These are phyloP conservation scores for Dryas integrifolia DNA, from an alignment of 331 rosid species.

Conservation along the genomic window DNA sequence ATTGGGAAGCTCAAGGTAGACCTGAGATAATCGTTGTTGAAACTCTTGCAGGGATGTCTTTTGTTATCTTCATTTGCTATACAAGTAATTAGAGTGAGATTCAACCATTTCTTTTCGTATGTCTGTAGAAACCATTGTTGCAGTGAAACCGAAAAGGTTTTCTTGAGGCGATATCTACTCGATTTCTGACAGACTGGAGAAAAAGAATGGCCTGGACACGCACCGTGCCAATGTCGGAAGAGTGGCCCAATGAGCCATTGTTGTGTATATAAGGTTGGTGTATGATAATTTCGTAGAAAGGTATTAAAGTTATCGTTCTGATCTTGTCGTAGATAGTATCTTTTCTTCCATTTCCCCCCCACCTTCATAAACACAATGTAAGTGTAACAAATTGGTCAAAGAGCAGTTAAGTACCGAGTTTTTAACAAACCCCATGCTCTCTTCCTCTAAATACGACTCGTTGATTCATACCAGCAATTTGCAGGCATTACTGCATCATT, in stretches of 20 bases:
- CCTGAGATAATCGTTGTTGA: neutral
- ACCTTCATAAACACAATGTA: conserved; percentile 18
- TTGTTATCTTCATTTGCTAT: neutral
- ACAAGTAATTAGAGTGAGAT: neutral
- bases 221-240: conserved; percentile 18
- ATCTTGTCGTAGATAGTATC: conserved; percentile 24
- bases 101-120: neutral
- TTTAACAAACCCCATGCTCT: neutral
- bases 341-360: neutral
- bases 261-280: conserved; percentile 60
- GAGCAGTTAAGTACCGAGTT: conserved; percentile 11
- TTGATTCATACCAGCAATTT: conserved; percentile 10
- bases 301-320: conserved; percentile 33
- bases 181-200: conserved; percentile 25
- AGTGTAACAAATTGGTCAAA: conserved; percentile 22
- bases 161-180: conserved; percentile 10
- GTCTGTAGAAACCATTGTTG: neutral
- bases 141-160: neutral
- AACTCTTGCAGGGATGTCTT: conserved; percentile 6
- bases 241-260: conserved; percentile 39
- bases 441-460: neutral
- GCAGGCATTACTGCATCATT: conserved; percentile 26
- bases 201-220: conserved; percentile 32
- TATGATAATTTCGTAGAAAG: conserved; percentile 50
- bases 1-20: conserved; percentile 26